phyloP scores from a whole-genome alignment of 441 rosid species.

The Macaranga tanarius region DNA sequence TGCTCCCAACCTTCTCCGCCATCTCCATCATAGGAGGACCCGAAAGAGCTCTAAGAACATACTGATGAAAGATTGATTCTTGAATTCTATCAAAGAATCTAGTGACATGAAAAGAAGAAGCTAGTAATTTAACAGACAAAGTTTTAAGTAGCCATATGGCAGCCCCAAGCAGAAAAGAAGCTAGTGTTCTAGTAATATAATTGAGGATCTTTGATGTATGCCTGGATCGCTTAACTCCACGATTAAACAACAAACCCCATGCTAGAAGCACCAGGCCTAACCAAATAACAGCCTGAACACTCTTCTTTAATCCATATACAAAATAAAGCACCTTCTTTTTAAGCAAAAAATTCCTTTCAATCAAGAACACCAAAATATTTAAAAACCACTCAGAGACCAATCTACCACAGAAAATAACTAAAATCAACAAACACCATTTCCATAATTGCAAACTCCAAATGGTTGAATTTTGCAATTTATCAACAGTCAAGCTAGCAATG shows the following conservation, averaged over 20 bases:
- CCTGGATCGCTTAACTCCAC: slow-evolving; percentile 41
- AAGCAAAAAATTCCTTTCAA: slow-evolving; percentile 51
- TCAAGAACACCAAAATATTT: slow-evolving; percentile 42
- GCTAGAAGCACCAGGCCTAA: slow-evolving; percentile 46
- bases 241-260: slow-evolving; percentile 53
- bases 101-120: slow-evolving; percentile 44
- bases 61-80: slow-evolving; percentile 53
- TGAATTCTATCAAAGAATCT: slow-evolving; percentile 56
- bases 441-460: slow-evolving; percentile 55
- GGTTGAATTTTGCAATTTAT: slow-evolving; percentile 24
- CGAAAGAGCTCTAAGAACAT: slow-evolving; percentile 41
- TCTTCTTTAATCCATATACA: slow-evolving; percentile 47
- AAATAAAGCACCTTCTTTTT: slow-evolving; percentile 60
- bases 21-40: slow-evolving; percentile 46
- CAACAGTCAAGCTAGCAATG: slow-evolving; percentile 52
- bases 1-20: slow-evolving; percentile 36
- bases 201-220: slow-evolving; percentile 35
- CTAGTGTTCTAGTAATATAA: slow-evolving; percentile 46
- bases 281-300: slow-evolving; percentile 51
- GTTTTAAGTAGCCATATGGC: slow-evolving; percentile 45
- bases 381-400: slow-evolving; percentile 47
- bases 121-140: slow-evolving; percentile 39
- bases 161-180: slow-evolving; percentile 40
- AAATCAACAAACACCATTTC: slow-evolving; percentile 56
- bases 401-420: slow-evolving; percentile 52